Evolutionary conservation across 768 basidiomycete species (phyloP).

Genomic region (Candolleomyces eurysporus): DNA sequence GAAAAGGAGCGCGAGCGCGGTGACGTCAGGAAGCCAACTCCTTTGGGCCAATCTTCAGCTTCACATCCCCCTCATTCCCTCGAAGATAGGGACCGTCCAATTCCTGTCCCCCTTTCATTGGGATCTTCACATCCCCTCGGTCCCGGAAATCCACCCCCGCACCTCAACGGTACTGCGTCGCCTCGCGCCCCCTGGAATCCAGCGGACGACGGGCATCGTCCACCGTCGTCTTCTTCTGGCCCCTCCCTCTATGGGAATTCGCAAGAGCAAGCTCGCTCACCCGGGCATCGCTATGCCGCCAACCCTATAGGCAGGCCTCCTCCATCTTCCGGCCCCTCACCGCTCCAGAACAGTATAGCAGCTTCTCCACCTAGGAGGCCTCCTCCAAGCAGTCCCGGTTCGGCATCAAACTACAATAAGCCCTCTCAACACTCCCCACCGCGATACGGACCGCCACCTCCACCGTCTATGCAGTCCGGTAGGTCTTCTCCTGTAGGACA

Average conservation of each 20-base stretch:
- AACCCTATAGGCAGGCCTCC: conserved; percentile 12
- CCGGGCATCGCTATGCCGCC: conserved; percentile 39
- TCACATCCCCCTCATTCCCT: neutral
- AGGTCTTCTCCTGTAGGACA: conserved; percentile 27
- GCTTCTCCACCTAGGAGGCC: conserved; percentile 37
- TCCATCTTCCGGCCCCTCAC: conserved; percentile 20
- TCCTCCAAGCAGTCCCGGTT: conserved; percentile 18
- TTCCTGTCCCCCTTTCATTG: conserved; percentile 5
- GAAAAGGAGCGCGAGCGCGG: conserved; percentile 12
- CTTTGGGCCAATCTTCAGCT: neutral
- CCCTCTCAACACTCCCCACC: neutral
- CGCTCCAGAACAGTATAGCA: conserved; percentile 9
- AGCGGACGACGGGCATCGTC: conserved; percentile 4
- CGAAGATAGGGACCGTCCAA: conserved; percentile 8
- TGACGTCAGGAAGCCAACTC: conserved; percentile 12
- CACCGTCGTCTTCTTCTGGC: conserved; percentile 27
- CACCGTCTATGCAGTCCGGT: conserved; percentile 10
- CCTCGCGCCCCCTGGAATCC: conserved; percentile 2
- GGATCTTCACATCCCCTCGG: conserved; percentile 12
- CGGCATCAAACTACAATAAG: conserved; percentile 1
- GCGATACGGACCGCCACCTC: conserved; percentile 20
- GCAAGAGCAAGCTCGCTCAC: conserved; percentile 33
- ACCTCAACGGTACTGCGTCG: neutral
- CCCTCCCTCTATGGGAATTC: conserved; percentile 21
- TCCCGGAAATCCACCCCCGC: conserved; percentile 18